Conservation (phyloP, 1,284 basidiomycete species). For the Ganoderma boninense region DNA sequence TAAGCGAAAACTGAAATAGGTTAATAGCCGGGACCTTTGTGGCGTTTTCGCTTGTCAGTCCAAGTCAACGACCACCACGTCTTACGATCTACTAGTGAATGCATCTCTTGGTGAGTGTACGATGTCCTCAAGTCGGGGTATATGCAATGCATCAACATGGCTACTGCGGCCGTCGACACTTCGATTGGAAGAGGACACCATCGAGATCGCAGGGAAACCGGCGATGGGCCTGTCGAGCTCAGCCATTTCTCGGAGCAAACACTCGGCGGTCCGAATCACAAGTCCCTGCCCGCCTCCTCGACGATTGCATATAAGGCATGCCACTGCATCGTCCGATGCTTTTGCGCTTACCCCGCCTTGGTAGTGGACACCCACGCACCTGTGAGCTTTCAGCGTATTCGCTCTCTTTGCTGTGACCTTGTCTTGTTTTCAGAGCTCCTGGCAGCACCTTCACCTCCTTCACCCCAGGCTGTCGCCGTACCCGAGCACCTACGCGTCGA, state of each 20-base stretch:
- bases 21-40: constrained; percentile 22
- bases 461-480: constrained; percentile 10
- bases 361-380: background rate
- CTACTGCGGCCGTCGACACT: background rate
- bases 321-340: background rate
- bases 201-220: constrained; percentile 7
- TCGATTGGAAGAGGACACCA: background rate
- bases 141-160: background rate
- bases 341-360: constrained; percentile 5
- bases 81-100: background rate
- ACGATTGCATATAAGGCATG: constrained; percentile 1
- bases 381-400: constrained; percentile 1
- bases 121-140: background rate
- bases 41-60: constrained; percentile 15
- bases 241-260: constrained; percentile 2
- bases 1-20: constrained; percentile 4
- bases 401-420: background rate
- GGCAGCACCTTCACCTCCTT: constrained; percentile 20
- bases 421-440: constrained; percentile 5
- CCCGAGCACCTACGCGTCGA: constrained; percentile 19
- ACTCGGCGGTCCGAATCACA: background rate
- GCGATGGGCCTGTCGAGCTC: background rate
- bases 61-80: constrained; percentile 5
- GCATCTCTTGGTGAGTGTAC: constrained; percentile 2
- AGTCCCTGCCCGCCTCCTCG: constrained; percentile 10